Evolutionary conservation across 495 filamentous ascomycete species (phyloP).

Genomic region (Geopyxis carbonaria): DNA sequence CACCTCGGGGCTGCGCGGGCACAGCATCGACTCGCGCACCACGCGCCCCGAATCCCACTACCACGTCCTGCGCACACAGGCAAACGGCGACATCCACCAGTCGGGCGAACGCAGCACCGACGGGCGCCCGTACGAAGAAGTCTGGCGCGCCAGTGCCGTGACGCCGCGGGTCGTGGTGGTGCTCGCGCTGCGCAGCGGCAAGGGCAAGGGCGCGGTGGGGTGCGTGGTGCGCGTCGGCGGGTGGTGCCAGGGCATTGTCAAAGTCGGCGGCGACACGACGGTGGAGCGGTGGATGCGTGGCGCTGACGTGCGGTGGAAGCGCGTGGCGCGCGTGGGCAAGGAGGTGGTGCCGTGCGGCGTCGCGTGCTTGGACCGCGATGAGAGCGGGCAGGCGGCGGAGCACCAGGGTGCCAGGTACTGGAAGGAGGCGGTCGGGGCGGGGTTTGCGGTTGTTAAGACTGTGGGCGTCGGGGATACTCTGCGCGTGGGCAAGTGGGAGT

Average conservation of each 20-base stretch:
- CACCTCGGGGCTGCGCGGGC: background rate
- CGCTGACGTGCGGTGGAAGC: background rate
- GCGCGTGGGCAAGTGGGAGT: background rate
- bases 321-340: background rate
- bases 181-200: background rate
- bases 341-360: slow-evolving; percentile 1
- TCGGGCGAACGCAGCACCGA: background rate
- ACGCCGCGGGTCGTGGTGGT: background rate
- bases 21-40: background rate
- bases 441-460: slow-evolving; percentile 4
- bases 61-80: background rate
- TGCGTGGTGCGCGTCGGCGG: slow-evolving; percentile 4
- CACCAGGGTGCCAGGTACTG: slow-evolving; percentile 5
- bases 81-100: slow-evolving; percentile 1
- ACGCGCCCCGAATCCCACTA: background rate
- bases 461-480: slow-evolving; percentile 1
- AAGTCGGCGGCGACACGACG: background rate
- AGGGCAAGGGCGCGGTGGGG: background rate
- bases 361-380: slow-evolving; percentile 7
- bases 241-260: slow-evolving; percentile 6
- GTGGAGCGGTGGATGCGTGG: slow-evolving; percentile 2
- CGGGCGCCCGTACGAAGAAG: slow-evolving; percentile 1
- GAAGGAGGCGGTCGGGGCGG: background rate
- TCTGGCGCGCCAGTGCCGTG: background rate
- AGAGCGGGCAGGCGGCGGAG: background rate